Evolutionary conservation across 345 rosid species (phyloP).

Genomic region (Brassica napus): Da-Ae NC_063439.1:26864501-26865000

Average conservation of each 20-base stretch:
- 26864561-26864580: slow-evolving; percentile 60
- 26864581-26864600: slow-evolving; percentile 85
- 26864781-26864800: slow-evolving; percentile 88
- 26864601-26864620: slow-evolving; percentile 94
- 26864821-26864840: slow-evolving; percentile 91
- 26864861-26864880: slow-evolving; percentile 56
- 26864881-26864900: slow-evolving; percentile 84
- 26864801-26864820: slow-evolving; percentile 83
- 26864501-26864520: slow-evolving; percentile 89
- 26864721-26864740: slow-evolving; percentile 75
- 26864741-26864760: slow-evolving; percentile 77
- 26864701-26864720: slow-evolving; percentile 21
- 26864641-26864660: slow-evolving; percentile 94
- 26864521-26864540: slow-evolving; percentile 84
- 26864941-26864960: slow-evolving; percentile 62
- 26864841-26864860: slow-evolving; percentile 87
- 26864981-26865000: slow-evolving; percentile 15
- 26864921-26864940: slow-evolving; percentile 80
- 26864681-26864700: slow-evolving; percentile 18
- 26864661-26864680: slow-evolving; percentile 30
- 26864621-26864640: slow-evolving; percentile 97
- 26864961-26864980: slow-evolving; percentile 19
- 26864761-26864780: slow-evolving; percentile 73
- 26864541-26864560: slow-evolving; percentile 77
- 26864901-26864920: slow-evolving; percentile 88